A percentile compares a stretch with the other conserved stretches of the same genome.
Evolutionary conservation across 2,329 filamentous ascomycete species (phyloP).

Genomic region (Trichophyton benhamiae): DNA sequence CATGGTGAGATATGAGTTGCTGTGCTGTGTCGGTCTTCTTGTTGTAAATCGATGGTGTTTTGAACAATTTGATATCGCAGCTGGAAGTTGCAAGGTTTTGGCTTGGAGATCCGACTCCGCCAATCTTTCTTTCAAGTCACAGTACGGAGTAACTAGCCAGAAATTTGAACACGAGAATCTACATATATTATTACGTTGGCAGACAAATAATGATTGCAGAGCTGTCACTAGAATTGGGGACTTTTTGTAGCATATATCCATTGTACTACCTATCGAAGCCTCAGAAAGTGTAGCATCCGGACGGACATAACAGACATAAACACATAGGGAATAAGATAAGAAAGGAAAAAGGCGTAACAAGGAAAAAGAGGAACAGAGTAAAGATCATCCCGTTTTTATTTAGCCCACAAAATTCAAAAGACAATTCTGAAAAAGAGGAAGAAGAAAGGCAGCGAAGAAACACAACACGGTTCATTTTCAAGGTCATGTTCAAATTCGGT

Average conservation of each 20-base stretch:
- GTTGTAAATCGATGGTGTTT: background rate
- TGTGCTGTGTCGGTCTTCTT: background rate
- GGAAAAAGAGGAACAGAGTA: conserved; percentile 3
- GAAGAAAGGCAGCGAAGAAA: background rate
- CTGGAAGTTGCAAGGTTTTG: background rate
- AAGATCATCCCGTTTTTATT: conserved; percentile 6
- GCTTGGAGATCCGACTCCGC: no score
- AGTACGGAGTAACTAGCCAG: no score
- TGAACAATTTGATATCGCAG: background rate
- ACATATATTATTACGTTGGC: no score
- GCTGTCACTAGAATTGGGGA: no score
- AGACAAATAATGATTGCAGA: no score
- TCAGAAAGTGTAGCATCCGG: background rate
- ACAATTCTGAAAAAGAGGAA: background rate
- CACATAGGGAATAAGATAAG: background rate
- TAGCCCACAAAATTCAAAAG: background rate
- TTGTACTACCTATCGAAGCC: conserved; percentile 1
- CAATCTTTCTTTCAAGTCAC: no score
- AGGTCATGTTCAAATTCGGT: background rate
- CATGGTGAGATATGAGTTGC: background rate
- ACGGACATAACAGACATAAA: background rate
- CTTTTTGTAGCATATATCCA: background rate
- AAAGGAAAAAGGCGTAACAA: background rate
- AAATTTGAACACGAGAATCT: no score
- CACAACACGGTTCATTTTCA: background rate